Evolutionary conservation across 2,329 filamentous ascomycete genomes (phyloP).

Genomic region (Microsporum ferrugineum): DNA sequence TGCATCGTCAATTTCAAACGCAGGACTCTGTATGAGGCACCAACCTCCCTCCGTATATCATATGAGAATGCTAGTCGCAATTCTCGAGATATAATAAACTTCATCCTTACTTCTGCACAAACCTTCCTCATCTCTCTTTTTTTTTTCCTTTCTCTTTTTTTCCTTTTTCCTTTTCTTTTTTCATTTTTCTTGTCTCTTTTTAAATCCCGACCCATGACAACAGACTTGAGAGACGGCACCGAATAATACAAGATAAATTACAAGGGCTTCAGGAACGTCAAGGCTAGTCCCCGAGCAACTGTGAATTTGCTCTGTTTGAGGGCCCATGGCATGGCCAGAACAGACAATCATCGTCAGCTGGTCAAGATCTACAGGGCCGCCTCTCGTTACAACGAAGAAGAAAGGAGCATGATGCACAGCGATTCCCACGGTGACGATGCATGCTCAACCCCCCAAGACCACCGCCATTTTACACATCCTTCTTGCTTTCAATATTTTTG

Average conservation of each 20-base stretch:
- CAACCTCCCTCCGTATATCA: neutral
- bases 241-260: neutral
- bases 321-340: neutral
- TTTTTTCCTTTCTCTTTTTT: too few species aligned
- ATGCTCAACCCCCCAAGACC: neutral
- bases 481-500: neutral
- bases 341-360: neutral
- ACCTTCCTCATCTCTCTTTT: neutral
- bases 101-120: neutral
- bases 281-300: neutral
- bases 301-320: neutral
- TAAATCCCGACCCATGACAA: neutral
- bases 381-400: neutral
- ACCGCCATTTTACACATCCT: neutral
- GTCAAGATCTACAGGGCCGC: slow-evolving; percentile 2
- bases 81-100: neutral
- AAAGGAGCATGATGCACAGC: neutral
- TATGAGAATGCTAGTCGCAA: neutral
- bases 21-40: neutral
- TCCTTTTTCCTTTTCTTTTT: neutral
- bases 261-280: neutral
- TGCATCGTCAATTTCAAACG: neutral
- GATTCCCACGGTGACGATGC: neutral
- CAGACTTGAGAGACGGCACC: neutral
- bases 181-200: neutral